These are phyloP conservation scores for Cicer arietinum DNA, from an alignment of 306 rosid genomes.

Conservation along the genomic window DNA sequence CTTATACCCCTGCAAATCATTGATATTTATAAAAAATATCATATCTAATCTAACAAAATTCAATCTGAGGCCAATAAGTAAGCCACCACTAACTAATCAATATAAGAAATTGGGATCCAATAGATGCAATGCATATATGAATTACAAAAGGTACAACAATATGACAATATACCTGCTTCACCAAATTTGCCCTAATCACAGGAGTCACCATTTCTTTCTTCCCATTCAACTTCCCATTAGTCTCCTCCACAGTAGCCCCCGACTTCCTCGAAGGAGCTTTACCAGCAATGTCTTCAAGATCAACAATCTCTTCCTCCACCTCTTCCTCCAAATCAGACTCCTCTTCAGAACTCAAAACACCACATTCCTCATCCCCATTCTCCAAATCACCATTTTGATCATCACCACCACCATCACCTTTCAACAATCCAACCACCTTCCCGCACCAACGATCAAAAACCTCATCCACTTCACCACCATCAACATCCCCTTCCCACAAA, in stretches of 20 bases:
- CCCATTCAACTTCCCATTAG: constrained; percentile 73
- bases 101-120: background rate
- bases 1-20: constrained; percentile 83
- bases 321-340: constrained; percentile 53
- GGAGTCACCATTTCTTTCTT: constrained; percentile 89
- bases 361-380: constrained; percentile 54
- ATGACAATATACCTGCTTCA: constrained; percentile 69
- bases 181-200: constrained; percentile 85
- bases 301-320: constrained; percentile 70
- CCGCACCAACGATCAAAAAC: constrained; percentile 75
- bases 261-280: constrained; percentile 78
- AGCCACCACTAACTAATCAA: constrained; percentile 17
- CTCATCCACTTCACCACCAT: constrained; percentile 65
- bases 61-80: constrained; percentile 24
- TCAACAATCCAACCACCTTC: constrained; percentile 59
- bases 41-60: constrained; percentile 30
- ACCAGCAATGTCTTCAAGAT: constrained; percentile 97
- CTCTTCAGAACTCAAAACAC: constrained; percentile 63
- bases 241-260: constrained; percentile 46
- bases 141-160: constrained; percentile 11
- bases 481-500: constrained; percentile 76
- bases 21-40: constrained; percentile 25
- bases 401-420: constrained; percentile 47
- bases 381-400: constrained; percentile 44
- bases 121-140: constrained; percentile 10